Evolutionary conservation across 768 basidiomycete species (phyloP).

Genomic region (Suillus weaverae): DNA sequence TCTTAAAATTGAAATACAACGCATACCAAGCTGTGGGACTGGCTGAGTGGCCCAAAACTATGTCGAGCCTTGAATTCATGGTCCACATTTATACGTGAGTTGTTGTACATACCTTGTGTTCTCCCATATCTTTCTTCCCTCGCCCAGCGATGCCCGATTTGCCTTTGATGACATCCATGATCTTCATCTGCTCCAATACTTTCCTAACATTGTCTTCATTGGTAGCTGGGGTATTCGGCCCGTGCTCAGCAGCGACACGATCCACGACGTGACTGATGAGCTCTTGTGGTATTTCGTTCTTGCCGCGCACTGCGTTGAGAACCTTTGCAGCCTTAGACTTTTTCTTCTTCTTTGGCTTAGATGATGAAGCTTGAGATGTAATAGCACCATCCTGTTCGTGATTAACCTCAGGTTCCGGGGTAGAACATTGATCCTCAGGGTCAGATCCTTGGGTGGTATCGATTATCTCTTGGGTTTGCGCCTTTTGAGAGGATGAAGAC

Average conservation of each 20-base stretch:
- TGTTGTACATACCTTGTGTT: slow-evolving; percentile 71
- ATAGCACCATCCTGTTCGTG: slow-evolving; percentile 14
- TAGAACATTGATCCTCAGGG: slow-evolving; percentile 32
- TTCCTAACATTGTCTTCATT: slow-evolving; percentile 67
- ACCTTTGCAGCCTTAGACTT: slow-evolving; percentile 68
- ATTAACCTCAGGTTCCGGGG: slow-evolving; percentile 32
- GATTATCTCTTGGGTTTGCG: slow-evolving; percentile 41
- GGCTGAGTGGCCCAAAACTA: slow-evolving; percentile 99
- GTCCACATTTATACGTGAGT: neutral
- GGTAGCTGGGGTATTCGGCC: slow-evolving; percentile 41
- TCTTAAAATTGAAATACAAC: neutral
- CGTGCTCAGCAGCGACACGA: slow-evolving; percentile 61
- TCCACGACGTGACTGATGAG: slow-evolving; percentile 68
- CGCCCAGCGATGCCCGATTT: slow-evolving; percentile 75
- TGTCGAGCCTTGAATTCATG: neutral
- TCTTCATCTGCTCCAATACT: slow-evolving; percentile 73
- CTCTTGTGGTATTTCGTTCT: slow-evolving; percentile 55
- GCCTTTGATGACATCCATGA: slow-evolving; percentile 84
- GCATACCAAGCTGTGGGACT: slow-evolving; percentile 80
- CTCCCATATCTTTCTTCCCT: slow-evolving; percentile 79
- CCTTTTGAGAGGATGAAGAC: slow-evolving; percentile 40
- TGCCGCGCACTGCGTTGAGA: slow-evolving; percentile 48
- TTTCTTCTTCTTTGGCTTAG: slow-evolving; percentile 84
- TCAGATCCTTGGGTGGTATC: slow-evolving; percentile 38
- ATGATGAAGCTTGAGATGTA: slow-evolving; percentile 36